A percentile compares a stretch with the other conserved stretches of the same genome.
Evolutionary conservation across 768 basidiomycete genomes (phyloP).

Genomic region (Coprinopsis sp.): DNA sequence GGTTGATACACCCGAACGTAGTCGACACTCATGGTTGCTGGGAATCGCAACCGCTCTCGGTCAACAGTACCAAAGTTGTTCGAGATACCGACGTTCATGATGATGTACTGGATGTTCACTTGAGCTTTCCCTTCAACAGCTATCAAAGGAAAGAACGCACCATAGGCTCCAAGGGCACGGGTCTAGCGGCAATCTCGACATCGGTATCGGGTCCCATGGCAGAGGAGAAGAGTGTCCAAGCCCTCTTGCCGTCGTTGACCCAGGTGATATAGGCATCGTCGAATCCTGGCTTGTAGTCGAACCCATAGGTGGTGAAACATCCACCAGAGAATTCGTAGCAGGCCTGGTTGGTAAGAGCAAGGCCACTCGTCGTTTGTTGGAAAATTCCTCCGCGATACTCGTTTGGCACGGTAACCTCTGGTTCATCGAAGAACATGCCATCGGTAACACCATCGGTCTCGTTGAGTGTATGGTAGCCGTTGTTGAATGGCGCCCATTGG

Average conservation of each 20-base stretch:
- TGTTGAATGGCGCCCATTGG: slow-evolving; percentile 58
- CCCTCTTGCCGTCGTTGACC: slow-evolving; percentile 50
- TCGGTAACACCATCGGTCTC: slow-evolving; percentile 37
- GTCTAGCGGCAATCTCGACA: slow-evolving; percentile 48
- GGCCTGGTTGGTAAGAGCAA: slow-evolving; percentile 54
- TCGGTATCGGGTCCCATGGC: slow-evolving; percentile 47
- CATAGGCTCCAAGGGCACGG: slow-evolving; percentile 66
- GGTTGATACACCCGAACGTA: slow-evolving; percentile 72
- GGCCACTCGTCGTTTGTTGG: slow-evolving; percentile 68
- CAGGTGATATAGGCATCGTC: slow-evolving; percentile 62
- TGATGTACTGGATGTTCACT: slow-evolving; percentile 48
- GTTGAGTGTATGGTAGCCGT: slow-evolving; percentile 48
- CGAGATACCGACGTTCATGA: slow-evolving; percentile 65
- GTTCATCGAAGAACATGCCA: slow-evolving; percentile 43
- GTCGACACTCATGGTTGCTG: slow-evolving; percentile 61
- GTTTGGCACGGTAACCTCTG: slow-evolving; percentile 42
- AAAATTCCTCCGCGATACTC: slow-evolving; percentile 56
- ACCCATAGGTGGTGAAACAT: slow-evolving; percentile 36
- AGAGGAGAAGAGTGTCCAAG: slow-evolving; percentile 52
- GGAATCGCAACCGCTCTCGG: slow-evolving; percentile 44
- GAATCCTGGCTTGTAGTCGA: slow-evolving; percentile 49
- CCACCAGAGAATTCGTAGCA: slow-evolving; percentile 51
- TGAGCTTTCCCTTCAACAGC: neutral
- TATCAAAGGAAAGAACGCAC: slow-evolving; percentile 25
- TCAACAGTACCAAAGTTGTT: slow-evolving; percentile 58